Percentiles rank a stretch among this genome's conserved stretches.
phyloP scores from a whole-genome alignment of 2,329 filamentous ascomycete species.

The Pestalotiopsis sp. region DNA sequence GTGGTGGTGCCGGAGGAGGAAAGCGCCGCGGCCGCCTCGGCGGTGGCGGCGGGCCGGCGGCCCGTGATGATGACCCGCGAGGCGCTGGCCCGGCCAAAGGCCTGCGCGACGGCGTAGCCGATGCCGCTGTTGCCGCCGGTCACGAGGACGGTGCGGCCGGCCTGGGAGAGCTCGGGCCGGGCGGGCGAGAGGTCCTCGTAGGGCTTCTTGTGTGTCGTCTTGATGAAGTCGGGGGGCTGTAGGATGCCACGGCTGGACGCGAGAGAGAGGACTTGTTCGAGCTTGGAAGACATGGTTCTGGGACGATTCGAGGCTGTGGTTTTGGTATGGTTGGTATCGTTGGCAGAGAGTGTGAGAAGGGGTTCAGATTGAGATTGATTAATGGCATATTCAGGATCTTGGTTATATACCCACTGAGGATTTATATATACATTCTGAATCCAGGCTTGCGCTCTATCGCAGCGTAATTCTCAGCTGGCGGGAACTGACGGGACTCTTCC shows the following conservation, averaged over 20 bases:
- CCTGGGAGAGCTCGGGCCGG: slow-evolving; percentile 39
- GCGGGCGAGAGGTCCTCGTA: slow-evolving; percentile 40
- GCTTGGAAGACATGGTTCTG: background rate
- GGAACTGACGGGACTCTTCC: background rate
- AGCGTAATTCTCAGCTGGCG: background rate
- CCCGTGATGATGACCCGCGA: slow-evolving; percentile 39
- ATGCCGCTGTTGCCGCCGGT: slow-evolving; percentile 69
- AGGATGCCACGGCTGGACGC: background rate
- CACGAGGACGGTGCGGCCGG: slow-evolving; percentile 60
- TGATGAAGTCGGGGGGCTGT: slow-evolving; percentile 21
- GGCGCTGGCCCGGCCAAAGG: slow-evolving; percentile 48
- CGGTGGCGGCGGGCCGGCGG: slow-evolving; percentile 33
- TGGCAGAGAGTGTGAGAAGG: background rate
- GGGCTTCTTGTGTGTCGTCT: slow-evolving; percentile 31
- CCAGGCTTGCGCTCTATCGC: background rate
- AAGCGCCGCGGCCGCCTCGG: slow-evolving; percentile 28
- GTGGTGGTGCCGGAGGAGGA: slow-evolving; percentile 10
- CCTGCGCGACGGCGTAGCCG: slow-evolving; percentile 63
- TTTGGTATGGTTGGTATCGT: background rate
- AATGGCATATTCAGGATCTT: background rate
- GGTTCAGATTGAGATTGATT: background rate
- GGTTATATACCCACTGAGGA: background rate
- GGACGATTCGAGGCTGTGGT: background rate
- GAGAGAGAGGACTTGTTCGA: background rate
- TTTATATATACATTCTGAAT: background rate